Evolutionary conservation across 2,329 filamentous ascomycete species (phyloP).

Genomic region (Westerdykella sp.): DNA sequence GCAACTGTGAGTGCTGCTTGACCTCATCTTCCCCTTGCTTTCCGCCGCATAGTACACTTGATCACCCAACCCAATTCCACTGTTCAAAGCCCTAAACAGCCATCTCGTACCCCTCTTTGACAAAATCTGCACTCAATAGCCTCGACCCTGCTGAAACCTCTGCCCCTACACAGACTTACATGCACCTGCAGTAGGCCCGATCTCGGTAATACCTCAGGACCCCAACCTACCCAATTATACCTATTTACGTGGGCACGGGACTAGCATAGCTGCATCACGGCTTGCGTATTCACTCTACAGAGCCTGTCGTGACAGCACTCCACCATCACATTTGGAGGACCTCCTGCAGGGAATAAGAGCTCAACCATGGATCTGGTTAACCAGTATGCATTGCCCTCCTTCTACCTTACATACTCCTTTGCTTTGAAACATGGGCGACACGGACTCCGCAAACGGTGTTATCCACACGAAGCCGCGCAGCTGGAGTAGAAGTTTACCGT

Average conservation of each 20-base stretch:
- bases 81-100: conserved; percentile 19
- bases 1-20: not conserved
- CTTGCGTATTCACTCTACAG: conserved; percentile 21
- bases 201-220: conserved; percentile 5
- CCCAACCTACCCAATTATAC: conserved; percentile 21
- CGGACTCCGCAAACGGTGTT: conserved; percentile 17
- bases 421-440: conserved; percentile 7
- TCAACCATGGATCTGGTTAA: conserved; percentile 38
- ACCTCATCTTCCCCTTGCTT: not conserved
- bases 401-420: conserved; percentile 2
- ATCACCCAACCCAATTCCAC: conserved; percentile 2
- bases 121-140: conserved; percentile 8
- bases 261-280: conserved; percentile 14
- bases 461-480: conserved; percentile 22
- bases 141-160: conserved; percentile 7
- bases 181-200: conserved; percentile 11
- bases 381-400: conserved; percentile 28
- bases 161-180: conserved; percentile 13
- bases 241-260: conserved; percentile 20
- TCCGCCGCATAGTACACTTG: conserved; percentile 2
- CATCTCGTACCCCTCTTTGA: conserved; percentile 24
- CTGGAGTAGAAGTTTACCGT: conserved; percentile 32
- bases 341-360: too few relatives aligned
- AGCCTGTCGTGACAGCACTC: too few relatives aligned
- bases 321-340: too few relatives aligned